Base-by-base conservation (phyloP, 306 rosid species). In the Cicer bijugum region DNA sequence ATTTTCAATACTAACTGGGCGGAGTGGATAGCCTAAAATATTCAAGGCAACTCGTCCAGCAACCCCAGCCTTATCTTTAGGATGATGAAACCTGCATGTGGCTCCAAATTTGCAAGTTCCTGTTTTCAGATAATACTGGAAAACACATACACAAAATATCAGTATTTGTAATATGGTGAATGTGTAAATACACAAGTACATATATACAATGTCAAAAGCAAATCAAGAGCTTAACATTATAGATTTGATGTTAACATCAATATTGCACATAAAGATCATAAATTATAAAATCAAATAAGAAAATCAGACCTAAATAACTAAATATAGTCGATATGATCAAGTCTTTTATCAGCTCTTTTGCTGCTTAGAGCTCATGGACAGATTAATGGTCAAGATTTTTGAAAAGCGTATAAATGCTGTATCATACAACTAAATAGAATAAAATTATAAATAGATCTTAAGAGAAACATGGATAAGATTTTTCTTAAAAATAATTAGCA, bases 31-130 rank as follows among this genome's bases (percentile, higher is more conserved):
- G 88, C 98, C 98, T 81, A 89, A 80, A 67, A 86, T 84, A 80
- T 93, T 93, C 79, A 93, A 84, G 70, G 94, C 85, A 81, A 88
- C 98, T 89, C 97, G 85, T 89, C 97, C 98, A 70, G 96, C 87
- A 65, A 89, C 80, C 78, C 98, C 98, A 7, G 96, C 98, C 81
- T 86, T 91, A 84, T 93, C 98, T 89, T 93, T 84, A 63, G 98
- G 97, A 81, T 93, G 97, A 83, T 93, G 90, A 89, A 91, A 93
- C 84, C 92, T 91, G 92, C 98, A 93, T 8, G 98, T 91, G 42
- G 98, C 93, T 82, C 98, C 98, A 79, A 93, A 93, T 88, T 91
- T 93, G 91, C 98, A 93, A 70, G 96, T 93, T 76, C 97, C 97
- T 28, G 97, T 92, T 88, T 92, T 92, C 82, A 92, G 69, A 81